These are phyloP conservation scores for Pharus latifolius DNA, from an alignment of 176 grass and related monocot genomes.

Conservation along the genomic window DNA sequence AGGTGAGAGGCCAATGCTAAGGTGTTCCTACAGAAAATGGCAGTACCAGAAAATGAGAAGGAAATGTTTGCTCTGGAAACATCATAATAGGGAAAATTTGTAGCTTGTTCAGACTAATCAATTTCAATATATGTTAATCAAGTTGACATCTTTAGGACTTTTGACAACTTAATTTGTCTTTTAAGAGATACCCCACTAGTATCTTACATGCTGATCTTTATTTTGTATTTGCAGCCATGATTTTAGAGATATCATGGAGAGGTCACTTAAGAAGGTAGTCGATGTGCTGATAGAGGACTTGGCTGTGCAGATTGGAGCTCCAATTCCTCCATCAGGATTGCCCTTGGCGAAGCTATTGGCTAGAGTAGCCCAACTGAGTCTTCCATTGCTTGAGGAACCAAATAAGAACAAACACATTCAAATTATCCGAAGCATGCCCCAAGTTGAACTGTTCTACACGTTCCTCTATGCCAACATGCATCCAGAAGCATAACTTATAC, in stretches of 20 bases:
- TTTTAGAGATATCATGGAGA: constrained; percentile 82
- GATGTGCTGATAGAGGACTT: constrained; percentile 49
- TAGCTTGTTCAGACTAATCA: not conserved
- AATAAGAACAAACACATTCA: constrained; percentile 74
- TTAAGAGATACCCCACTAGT: not conserved
- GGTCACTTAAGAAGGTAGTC: constrained; percentile 54
- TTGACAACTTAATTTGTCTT: not conserved
- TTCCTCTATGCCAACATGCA: constrained; percentile 82
- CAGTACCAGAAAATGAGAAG: not conserved
- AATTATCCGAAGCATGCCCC: constrained; percentile 56
- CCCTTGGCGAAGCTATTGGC: constrained; percentile 79
- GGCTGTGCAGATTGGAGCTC: constrained; percentile 18
- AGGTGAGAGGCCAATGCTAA: not conserved
- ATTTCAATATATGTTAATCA: not conserved
- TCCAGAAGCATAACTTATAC: constrained; percentile 16
- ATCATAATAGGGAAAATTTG: not conserved
- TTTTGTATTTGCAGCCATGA: constrained; percentile 46
- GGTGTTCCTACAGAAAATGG: not conserved
- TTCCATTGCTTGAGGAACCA: constrained; percentile 73
- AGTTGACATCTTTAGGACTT: not conserved
- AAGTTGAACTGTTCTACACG: constrained; percentile 86
- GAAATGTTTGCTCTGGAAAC: not conserved
- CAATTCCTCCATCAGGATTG: constrained; percentile 35
- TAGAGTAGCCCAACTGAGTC: constrained; percentile 52
- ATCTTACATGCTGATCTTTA: not conserved